Conservation (phyloP, 371 early-diverging fungal genomes). For the Sporodiniella umbellata region DNA sequence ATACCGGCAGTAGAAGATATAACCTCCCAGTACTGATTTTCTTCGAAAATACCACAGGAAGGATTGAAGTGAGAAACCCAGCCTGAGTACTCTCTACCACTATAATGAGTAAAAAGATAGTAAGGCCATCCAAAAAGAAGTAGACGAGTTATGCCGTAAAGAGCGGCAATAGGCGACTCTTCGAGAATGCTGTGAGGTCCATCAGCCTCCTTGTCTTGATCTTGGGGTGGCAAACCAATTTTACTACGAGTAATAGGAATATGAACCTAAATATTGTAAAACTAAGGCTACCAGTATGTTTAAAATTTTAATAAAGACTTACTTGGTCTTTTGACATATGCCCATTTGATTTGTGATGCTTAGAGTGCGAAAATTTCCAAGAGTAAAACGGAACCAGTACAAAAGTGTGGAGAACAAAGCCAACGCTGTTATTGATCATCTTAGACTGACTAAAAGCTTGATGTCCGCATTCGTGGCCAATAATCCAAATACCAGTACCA, state of each 20-base stretch:
- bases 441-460: constrained; percentile 77
- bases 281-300: neutral
- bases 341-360: constrained; percentile 82
- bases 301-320: too few species aligned
- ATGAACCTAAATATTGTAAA: constrained; percentile 73
- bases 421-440: constrained; percentile 75
- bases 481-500: constrained; percentile 84
- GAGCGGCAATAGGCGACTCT: constrained; percentile 63
- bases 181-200: constrained; percentile 48
- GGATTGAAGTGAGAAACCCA: constrained; percentile 88
- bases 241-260: constrained; percentile 68
- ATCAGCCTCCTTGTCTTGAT: constrained; percentile 36
- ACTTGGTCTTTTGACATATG: constrained; percentile 81
- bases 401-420: constrained; percentile 78
- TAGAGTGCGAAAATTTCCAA: constrained; percentile 71
- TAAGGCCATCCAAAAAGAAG: constrained; percentile 83
- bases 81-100: constrained; percentile 66
- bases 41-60: constrained; percentile 70
- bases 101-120: constrained; percentile 71
- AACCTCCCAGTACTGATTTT: constrained; percentile 62
- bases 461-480: constrained; percentile 90
- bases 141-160: constrained; percentile 59
- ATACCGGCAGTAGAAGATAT: constrained; percentile 72
- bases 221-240: constrained; percentile 42
- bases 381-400: constrained; percentile 85